Evolutionary conservation across 2,329 filamentous ascomycete species (phyloP), one percentile per base, ranked within the genome.

Genomic region (Trichoderma sp.): DNA sequence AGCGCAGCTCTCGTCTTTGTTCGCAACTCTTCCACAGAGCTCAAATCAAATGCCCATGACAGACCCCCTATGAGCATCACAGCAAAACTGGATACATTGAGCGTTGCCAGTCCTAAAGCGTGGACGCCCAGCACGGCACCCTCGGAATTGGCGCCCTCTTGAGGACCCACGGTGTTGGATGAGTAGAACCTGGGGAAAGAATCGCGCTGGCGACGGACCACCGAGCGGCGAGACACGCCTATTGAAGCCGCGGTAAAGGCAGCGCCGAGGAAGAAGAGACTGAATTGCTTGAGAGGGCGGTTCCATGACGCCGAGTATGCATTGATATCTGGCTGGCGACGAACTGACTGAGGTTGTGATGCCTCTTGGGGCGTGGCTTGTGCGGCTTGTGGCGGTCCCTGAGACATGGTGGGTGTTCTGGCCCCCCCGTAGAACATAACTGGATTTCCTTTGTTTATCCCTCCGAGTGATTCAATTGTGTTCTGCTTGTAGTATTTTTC

Each of bases 41-140:
- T 90, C 43, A 98, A 88, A 79, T 98, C 92, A 73, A 96, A 89
- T 1, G 89, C 90, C 86, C 92, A 97, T 73, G 93, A 85, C 12
- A 91, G 81, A 0, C 92, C 94, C 4, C 95, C 96, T 0, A 89
- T 86, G 9, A 87, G 82, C 86, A 97, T 89, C 80, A 97, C 89
- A 1, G 87, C 91, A 64, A 96, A 88, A 76, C 91, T 92, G 36
- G 90, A 78, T 14, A 96, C 93, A 77, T 97, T 97, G 76, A 98
- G 86, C 0, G 95, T 97, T 0, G 95, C 96, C 43, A 98, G 84
- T 63, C 91, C 92, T 26, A 99, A 84, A 0, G 95, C 95, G 81
- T 97, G 92, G 39, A 92, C 82, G 1, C 95, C 95, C 74, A 98
- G 91, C 51, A 92, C 80, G 65, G 80, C 73, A 47, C 79, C 76